Base-by-base conservation (phyloP, 805 yeast species). In the Brettanomyces custersianus region DNA sequence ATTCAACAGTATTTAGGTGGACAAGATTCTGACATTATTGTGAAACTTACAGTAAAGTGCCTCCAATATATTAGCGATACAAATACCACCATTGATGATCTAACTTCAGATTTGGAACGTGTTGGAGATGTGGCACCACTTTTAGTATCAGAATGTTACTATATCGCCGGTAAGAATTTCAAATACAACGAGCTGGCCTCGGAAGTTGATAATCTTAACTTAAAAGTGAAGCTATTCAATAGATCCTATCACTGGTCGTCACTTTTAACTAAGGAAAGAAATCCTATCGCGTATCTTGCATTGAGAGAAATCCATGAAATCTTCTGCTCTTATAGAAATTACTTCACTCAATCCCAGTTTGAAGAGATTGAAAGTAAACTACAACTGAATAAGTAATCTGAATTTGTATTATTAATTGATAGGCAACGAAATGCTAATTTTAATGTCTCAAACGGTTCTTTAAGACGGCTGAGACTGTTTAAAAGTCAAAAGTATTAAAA, bases 121-220 rank as follows among this genome's bases (percentile, higher is more conserved):
- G 35, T 23, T 12, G n/a, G 24, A 9, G 30, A 29, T 11, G 25
- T 20, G 15, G 19, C 54, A 2, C 61, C 61, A 4, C 31, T 53
- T 20, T 35, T 56, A 12, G 29, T 47, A 6, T 47, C 61, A 2
- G 31, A 54, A n/a, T 15, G 49, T 4, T 53, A 45, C 31, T 51
- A 43, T 18, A 47, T 51, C 15, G 36, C 36, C 16, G 56, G 49
- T 5, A 31, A 43, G 27, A 42, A 45, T 2, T 32, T 35, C 26
- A 39, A 29, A 18, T 21, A 20, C 5, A 40, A 41, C 28, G 37
- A 33, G 17, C 20, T 36, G 5, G 24, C 38, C 3, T 27, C 44
- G 2, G 52, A 48, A 18, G 12, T 39, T 3, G 51, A 49, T 5
- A 46, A 45, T 28, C 20, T 51, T 4, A 47, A 46, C 24, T 18